A percentile compares a stretch with the other conserved stretches of the same genome.
Conservation (phyloP, 1,139 yeast genomes). For the Candida sp. region DNA sequence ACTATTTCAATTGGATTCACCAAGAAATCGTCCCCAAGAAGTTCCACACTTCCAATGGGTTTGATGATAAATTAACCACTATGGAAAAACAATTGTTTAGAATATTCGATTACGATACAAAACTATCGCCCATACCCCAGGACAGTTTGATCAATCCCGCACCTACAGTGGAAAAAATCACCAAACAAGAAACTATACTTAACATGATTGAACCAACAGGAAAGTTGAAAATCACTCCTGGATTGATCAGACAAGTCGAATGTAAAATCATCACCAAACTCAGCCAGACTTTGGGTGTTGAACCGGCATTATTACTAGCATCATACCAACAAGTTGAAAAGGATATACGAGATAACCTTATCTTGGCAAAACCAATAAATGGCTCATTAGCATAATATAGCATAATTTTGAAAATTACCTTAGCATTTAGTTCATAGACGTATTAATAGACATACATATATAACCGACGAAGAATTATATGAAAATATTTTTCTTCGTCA, state of each 20-base stretch:
- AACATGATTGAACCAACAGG: not conserved
- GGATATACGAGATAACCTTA: not conserved
- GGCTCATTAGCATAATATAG: no score
- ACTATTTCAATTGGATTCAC: slow-evolving; percentile 41
- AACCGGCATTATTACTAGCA: not conserved
- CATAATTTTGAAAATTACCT: no score
- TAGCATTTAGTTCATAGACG: no score
- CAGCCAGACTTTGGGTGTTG: not conserved
- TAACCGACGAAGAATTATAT: no score
- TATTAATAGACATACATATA: no score
- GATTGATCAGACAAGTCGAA: not conserved
- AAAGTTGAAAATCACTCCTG: not conserved
- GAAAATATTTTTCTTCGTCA: no score
- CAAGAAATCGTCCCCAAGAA: slow-evolving; percentile 27
- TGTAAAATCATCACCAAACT: not conserved
- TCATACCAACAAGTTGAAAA: not conserved
- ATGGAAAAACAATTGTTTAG: slow-evolving; percentile 34
- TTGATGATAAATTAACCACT: slow-evolving; percentile 15
- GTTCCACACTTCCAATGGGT: slow-evolving; percentile 11
- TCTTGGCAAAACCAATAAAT: not conserved
- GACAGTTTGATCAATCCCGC: not conserved
- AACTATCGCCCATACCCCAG: slow-evolving; percentile 1
- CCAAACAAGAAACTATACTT: not conserved
- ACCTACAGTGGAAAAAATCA: not conserved
- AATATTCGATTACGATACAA: slow-evolving; percentile 25